These are phyloP conservation scores for Candida nitratophila DNA, from an alignment of 805 yeast genomes.

Conservation along the genomic window DNA sequence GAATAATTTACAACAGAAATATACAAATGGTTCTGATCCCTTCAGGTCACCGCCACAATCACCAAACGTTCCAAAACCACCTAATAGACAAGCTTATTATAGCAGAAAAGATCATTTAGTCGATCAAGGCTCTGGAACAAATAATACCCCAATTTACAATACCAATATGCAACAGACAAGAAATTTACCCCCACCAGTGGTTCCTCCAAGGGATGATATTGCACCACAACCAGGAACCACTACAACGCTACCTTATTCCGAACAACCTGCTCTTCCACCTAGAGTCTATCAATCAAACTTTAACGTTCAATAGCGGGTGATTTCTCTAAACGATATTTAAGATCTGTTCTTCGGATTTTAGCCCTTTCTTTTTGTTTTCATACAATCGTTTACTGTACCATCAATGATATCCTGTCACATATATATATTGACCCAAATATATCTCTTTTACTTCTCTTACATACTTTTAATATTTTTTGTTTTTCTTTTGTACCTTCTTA, in stretches of 20 bases:
- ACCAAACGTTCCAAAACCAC: background rate
- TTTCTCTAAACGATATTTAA: background rate
- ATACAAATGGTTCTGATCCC: background rate
- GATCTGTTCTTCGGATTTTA: background rate
- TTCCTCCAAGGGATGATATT: background rate
- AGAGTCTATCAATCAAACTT: background rate
- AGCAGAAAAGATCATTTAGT: background rate
- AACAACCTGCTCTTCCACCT: background rate
- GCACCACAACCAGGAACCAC: background rate
- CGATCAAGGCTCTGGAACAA: too few species aligned
- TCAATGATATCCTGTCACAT: too few species aligned
- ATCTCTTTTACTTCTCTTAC: too few species aligned
- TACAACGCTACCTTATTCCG: background rate
- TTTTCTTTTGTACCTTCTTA: too few species aligned
- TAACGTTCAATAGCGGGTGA: background rate
- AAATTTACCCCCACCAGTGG: background rate
- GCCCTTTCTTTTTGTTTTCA: too few species aligned
- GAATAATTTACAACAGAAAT: background rate
- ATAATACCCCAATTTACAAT: background rate
- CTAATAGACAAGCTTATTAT: background rate
- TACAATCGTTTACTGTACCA: too few species aligned
- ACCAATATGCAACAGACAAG: background rate
- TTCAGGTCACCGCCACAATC: background rate
- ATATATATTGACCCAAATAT: too few species aligned
- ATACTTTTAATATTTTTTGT: too few species aligned